Conservation (phyloP, 257 asterid species). For the Striga asiatica region DNA sequence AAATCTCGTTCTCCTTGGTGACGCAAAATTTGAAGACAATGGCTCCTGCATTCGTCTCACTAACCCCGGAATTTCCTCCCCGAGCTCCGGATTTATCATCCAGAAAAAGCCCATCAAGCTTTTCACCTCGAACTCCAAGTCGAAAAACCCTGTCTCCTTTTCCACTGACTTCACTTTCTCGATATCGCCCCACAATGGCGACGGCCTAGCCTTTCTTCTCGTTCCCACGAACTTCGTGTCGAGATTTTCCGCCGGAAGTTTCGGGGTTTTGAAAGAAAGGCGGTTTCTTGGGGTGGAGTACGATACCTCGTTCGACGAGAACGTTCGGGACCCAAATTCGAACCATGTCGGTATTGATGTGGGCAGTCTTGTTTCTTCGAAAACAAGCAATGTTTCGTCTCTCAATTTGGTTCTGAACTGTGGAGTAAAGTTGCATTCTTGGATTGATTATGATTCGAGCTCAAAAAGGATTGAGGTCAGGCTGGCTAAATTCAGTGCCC, state of each 20-base stretch:
- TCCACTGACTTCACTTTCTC: conserved; percentile 68
- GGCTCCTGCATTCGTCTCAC: conserved; percentile 44
- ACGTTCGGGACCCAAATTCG: conserved; percentile 40
- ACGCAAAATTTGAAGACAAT: conserved; percentile 32
- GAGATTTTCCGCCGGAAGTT: conserved; percentile 21
- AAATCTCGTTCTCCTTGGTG: conserved; percentile 41
- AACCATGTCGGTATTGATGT: conserved; percentile 57
- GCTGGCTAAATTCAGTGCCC: conserved; percentile 31
- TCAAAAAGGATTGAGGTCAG: conserved; percentile 66
- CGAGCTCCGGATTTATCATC: conserved; percentile 51
- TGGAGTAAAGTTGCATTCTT: conserved; percentile 55
- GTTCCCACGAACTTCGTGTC: conserved; percentile 30
- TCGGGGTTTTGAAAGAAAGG: conserved; percentile 35
- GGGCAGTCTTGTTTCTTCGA: conserved; percentile 43
- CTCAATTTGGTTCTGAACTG: conserved; percentile 44
- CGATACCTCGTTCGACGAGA: conserved; percentile 34
- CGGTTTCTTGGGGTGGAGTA: conserved; percentile 52
- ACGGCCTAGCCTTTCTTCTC: conserved; percentile 51
- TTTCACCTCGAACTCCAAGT: conserved; percentile 18
- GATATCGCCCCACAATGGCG: conserved; percentile 48
- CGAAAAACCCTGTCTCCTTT: conserved; percentile 41
- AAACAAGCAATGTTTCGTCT: conserved; percentile 43
- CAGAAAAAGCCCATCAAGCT: conserved; percentile 45
- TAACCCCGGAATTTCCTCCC: conserved; percentile 27
- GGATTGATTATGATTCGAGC: conserved; percentile 77